phyloP scores from a whole-genome alignment of 108 stramenopile species.

The Chaetoceros tenuissimus region DNA sequence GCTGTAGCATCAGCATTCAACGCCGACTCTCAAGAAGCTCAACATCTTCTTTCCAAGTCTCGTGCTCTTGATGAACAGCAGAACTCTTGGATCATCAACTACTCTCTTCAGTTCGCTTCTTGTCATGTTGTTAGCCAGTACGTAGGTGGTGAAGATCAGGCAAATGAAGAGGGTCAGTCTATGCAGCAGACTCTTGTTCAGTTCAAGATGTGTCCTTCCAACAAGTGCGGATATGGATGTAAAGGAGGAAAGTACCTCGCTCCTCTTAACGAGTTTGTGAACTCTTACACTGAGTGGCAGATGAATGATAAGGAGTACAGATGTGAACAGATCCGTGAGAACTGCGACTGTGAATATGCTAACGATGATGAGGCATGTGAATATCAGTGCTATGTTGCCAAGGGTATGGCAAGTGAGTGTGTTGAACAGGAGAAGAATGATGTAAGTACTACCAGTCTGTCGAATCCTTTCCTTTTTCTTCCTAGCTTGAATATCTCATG shows the following conservation, averaged over 20 bases:
- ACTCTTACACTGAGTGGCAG: constrained; percentile 40
- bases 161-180: constrained; percentile 23
- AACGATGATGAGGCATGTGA: constrained; percentile 49
- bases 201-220: constrained; percentile 60
- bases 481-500: constrained; percentile 4
- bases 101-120: constrained; percentile 61
- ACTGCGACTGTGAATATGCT: constrained; percentile 64
- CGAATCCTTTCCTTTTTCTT: background rate
- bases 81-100: constrained; percentile 42
- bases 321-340: constrained; percentile 61
- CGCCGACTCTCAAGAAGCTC: constrained; percentile 41
- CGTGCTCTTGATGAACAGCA: constrained; percentile 40
- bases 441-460: background rate
- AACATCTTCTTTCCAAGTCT: constrained; percentile 38
- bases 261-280: constrained; percentile 62
- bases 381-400: constrained; percentile 32
- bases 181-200: constrained; percentile 57
- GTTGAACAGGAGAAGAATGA: constrained; percentile 19
- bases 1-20: constrained; percentile 12
- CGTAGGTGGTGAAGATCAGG: constrained; percentile 7
- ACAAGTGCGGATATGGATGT: constrained; percentile 22
- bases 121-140: constrained; percentile 35
- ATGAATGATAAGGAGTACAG: constrained; percentile 36
- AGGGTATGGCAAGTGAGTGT: constrained; percentile 36
- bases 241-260: constrained; percentile 63